Conservation (phyloP, 495 filamentous ascomycete species). For the Filosporella fistucella region DNA sequence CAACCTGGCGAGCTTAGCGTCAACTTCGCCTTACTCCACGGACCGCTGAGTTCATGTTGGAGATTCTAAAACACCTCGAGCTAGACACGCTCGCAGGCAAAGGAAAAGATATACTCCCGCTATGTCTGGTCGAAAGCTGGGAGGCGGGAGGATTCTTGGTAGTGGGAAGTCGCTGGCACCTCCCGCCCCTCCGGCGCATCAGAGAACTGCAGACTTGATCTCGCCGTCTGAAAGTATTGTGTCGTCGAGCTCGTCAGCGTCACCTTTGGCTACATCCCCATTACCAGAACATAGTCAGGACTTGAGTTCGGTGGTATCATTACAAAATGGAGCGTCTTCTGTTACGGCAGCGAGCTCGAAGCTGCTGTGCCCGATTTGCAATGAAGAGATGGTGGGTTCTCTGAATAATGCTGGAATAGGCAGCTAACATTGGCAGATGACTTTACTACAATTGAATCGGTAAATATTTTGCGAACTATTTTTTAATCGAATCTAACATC, state of each 20-base stretch:
- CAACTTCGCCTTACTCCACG: background rate
- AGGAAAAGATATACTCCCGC: conserved; percentile 12
- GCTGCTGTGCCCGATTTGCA: conserved; percentile 91
- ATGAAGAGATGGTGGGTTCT: conserved; percentile 77
- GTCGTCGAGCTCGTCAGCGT: conserved; percentile 29
- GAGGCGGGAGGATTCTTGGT: conserved; percentile 84
- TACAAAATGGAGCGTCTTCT: conserved; percentile 35
- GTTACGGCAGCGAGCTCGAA: conserved; percentile 35
- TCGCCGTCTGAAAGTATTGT: conserved; percentile 45
- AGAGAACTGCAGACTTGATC: conserved; percentile 31
- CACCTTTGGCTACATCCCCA: conserved; percentile 21
- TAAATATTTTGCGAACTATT: conserved; percentile 27
- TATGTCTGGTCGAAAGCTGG: conserved; percentile 81
- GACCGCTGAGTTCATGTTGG: too few species aligned
- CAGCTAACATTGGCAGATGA: conserved; percentile 53
- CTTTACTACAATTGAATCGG: conserved; percentile 88
- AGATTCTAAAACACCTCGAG: conserved; percentile 17
- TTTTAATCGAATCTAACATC: conserved; percentile 2
- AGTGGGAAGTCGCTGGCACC: conserved; percentile 73
- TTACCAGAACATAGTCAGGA: conserved; percentile 21
- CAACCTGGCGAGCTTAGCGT: conserved; percentile 8
- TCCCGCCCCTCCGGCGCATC: conserved; percentile 36
- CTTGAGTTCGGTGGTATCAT: conserved; percentile 26
- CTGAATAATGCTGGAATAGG: conserved; percentile 8
- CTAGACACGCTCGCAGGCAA: conserved; percentile 12